These are phyloP conservation scores for Spergularia bocconei DNA, from an alignment of 148 eudicot genomes.

Conservation along the genomic window DNA sequence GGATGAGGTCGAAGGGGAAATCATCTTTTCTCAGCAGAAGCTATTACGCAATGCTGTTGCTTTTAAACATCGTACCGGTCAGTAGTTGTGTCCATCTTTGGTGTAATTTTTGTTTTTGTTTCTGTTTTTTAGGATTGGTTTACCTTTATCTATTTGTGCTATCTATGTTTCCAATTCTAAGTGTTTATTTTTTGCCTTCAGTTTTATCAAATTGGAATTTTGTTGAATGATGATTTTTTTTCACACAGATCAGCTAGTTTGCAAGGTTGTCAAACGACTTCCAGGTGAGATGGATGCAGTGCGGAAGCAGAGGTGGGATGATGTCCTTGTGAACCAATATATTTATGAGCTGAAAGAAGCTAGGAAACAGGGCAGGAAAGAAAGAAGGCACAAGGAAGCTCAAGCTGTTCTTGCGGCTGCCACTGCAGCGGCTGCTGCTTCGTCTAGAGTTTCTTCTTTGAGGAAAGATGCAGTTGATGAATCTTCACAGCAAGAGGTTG, in stretches of 20 bases:
- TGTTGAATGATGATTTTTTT: conserved; percentile 18
- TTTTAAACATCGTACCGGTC: conserved; percentile 62
- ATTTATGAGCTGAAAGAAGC: conserved; percentile 81
- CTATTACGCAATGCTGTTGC: conserved; percentile 56
- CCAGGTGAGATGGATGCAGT: conserved; percentile 62
- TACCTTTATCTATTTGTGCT: background rate
- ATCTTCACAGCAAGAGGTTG: conserved; percentile 60
- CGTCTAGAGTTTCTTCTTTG: conserved; percentile 75
- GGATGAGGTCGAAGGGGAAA: conserved; percentile 87
- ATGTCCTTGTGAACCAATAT: conserved; percentile 74
- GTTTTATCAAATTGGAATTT: background rate
- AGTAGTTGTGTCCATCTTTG: conserved; percentile 26
- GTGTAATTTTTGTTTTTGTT: background rate
- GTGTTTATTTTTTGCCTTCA: background rate
- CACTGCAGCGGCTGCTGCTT: conserved; percentile 95
- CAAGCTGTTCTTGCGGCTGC: conserved; percentile 96
- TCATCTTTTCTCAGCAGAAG: conserved; percentile 64
- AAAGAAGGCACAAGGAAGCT: conserved; percentile 90
- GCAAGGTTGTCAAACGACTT: conserved; percentile 61
- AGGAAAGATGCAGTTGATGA: conserved; percentile 81
- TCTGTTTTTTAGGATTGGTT: background rate
- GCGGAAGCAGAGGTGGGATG: conserved; percentile 79
- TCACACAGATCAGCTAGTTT: conserved; percentile 64
- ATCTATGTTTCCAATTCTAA: background rate
- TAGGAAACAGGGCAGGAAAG: conserved; percentile 87